Evolutionary conservation across 2,329 filamentous ascomycete genomes (phyloP).

Genomic region (Sporothrix pseudoabietina): DNA sequence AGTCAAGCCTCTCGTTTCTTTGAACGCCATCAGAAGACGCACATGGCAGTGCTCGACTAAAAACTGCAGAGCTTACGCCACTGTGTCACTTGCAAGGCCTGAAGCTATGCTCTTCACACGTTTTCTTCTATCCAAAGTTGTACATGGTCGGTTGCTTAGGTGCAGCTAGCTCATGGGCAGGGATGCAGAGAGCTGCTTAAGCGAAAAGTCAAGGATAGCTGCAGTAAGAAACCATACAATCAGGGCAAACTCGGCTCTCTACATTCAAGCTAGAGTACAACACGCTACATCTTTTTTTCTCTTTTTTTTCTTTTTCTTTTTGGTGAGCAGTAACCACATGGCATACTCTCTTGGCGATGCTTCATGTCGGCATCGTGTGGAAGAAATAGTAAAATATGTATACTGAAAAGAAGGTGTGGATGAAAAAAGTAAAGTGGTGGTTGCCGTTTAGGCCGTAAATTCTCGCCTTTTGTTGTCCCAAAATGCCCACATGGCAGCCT

Average conservation of each 20-base stretch:
- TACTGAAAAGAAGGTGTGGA: neutral
- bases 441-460: neutral
- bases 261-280: neutral
- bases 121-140: neutral
- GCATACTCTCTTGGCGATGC: neutral
- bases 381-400: neutral
- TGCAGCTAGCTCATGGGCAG: neutral
- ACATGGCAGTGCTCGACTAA: neutral
- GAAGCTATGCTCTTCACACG: neutral
- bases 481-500: neutral
- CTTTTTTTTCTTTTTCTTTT: no score
- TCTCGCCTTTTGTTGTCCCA: neutral
- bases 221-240: neutral
- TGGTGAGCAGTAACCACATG: neutral
- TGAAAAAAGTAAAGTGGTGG: neutral
- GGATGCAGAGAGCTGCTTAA: neutral
- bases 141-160: neutral
- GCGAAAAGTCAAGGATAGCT: constrained; percentile 14
- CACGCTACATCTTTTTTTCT: neutral
- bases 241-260: neutral
- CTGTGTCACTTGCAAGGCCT: neutral
- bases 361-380: neutral
- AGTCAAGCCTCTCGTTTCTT: neutral
- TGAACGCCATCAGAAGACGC: neutral
- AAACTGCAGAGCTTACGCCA: neutral